Evolutionary conservation across 2,329 filamentous ascomycete genomes (phyloP).

Genomic region (Hypomyces perniciosus): DNA sequence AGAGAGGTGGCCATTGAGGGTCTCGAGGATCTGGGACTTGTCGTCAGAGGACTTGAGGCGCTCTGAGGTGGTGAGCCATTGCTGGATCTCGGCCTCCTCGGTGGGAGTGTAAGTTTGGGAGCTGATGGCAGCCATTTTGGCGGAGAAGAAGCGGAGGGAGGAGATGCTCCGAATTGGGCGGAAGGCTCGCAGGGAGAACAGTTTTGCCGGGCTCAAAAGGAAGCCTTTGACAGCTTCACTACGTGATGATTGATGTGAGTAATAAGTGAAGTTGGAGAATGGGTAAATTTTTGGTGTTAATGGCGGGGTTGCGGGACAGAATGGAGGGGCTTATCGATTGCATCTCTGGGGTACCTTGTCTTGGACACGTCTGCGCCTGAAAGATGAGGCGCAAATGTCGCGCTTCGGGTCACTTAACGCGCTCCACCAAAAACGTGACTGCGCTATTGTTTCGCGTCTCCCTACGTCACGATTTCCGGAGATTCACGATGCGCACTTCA

Average conservation of each 20-base stretch:
- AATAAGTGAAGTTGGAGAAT: background rate
- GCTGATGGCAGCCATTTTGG: conserved; percentile 62
- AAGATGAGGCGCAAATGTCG: background rate
- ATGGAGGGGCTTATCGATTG: conserved; percentile 10
- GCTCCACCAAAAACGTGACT: conserved; percentile 23
- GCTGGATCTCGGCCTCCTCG: conserved; percentile 81
- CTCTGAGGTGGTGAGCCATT: conserved; percentile 77
- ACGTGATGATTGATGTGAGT: background rate
- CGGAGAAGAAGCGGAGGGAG: conserved; percentile 29
- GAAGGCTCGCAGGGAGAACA: conserved; percentile 39
- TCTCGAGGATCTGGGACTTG: conserved; percentile 64
- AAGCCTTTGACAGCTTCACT: conserved; percentile 1
- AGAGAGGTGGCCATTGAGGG: conserved; percentile 80
- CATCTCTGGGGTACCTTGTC: conserved; percentile 6
- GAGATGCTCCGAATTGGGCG: conserved; percentile 30
- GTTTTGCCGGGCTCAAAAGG: conserved; percentile 25
- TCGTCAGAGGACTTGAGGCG: conserved; percentile 54
- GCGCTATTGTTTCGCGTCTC: conserved; percentile 31
- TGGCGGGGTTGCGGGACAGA: background rate
- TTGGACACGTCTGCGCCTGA: background rate
- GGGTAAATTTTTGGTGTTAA: background rate
- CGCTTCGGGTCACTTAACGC: conserved; percentile 14
- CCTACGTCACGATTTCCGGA: conserved; percentile 20
- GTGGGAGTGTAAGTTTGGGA: conserved; percentile 65
- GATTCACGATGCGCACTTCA: conserved; percentile 6